phyloP scores from a whole-genome alignment of 2,329 filamentous ascomycete genomes.

The Ceratocystis variospora region DNA sequence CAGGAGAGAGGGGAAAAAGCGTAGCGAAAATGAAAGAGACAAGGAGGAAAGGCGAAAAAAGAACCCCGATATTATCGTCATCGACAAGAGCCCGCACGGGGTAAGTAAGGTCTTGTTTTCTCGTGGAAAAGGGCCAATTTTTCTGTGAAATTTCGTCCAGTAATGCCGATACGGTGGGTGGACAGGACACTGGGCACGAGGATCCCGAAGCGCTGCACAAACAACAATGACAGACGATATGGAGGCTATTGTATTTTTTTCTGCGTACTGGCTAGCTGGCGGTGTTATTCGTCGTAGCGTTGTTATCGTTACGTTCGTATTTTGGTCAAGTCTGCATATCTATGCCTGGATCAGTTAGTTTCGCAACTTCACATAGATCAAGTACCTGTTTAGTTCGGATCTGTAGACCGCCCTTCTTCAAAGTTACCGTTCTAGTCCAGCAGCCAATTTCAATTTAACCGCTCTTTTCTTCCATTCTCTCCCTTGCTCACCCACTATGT shows the following conservation, averaged over 20 bases:
- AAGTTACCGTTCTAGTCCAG: too few relatives aligned
- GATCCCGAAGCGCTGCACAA: background rate
- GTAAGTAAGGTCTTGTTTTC: background rate
- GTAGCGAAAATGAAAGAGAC: background rate
- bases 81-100: background rate
- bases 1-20: background rate
- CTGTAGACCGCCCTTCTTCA: too few relatives aligned
- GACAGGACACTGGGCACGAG: constrained; percentile 1
- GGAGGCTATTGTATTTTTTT: background rate
- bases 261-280: background rate
- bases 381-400: too few relatives aligned
- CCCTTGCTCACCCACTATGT: background rate
- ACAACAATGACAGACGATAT: background rate
- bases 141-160: background rate
- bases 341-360: background rate
- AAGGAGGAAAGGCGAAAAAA: background rate
- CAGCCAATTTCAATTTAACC: background rate
- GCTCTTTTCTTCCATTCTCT: background rate
- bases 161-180: constrained; percentile 3
- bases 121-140: background rate
- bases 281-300: background rate
- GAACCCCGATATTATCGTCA: background rate
- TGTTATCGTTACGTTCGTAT: background rate
- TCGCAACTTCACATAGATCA: background rate
- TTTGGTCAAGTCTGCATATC: background rate